Conservation (phyloP, 2,329 filamentous ascomycete species). For the Emergomyces africanus region DNA sequence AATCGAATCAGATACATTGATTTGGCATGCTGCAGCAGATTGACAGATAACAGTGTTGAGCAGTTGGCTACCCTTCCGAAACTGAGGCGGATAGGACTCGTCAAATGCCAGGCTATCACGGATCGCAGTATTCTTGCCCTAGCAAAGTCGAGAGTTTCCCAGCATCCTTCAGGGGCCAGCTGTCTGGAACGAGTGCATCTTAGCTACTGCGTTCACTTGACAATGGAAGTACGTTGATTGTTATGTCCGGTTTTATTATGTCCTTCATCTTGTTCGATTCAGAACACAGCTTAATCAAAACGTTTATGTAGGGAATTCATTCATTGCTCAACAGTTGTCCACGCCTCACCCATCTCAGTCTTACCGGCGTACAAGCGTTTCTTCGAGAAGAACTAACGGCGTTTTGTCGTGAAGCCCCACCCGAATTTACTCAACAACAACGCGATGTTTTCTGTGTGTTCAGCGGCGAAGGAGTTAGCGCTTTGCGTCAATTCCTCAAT, state of each 20-base stretch:
- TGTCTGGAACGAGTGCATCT: constrained; percentile 84
- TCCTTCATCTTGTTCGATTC: neutral
- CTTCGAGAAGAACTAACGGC: constrained; percentile 68
- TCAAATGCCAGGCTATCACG: constrained; percentile 86
- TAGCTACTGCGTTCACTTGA: constrained; percentile 83
- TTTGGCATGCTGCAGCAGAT: constrained; percentile 78
- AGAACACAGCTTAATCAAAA: neutral
- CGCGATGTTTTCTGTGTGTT: constrained; percentile 96
- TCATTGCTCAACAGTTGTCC: constrained; percentile 80
- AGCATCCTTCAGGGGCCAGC: constrained; percentile 50
- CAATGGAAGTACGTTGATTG: constrained; percentile 53
- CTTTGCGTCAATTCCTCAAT: constrained; percentile 68
- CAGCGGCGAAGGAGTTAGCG: constrained; percentile 69
- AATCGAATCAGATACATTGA: constrained; percentile 97
- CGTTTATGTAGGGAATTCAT: constrained; percentile 60
- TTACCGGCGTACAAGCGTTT: constrained; percentile 89
- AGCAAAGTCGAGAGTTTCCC: constrained; percentile 48
- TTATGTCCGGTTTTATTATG: neutral
- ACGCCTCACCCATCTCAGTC: constrained; percentile 80
- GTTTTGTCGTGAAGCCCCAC: constrained; percentile 77
- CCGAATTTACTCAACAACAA: constrained; percentile 90
- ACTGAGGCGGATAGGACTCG: constrained; percentile 82
- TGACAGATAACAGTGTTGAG: constrained; percentile 79
- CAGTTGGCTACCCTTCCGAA: constrained; percentile 81
- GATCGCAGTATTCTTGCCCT: constrained; percentile 78